phyloP scores from a whole-genome alignment of 208 protist genomes.

The Trypanosoma scelopori region DNA sequence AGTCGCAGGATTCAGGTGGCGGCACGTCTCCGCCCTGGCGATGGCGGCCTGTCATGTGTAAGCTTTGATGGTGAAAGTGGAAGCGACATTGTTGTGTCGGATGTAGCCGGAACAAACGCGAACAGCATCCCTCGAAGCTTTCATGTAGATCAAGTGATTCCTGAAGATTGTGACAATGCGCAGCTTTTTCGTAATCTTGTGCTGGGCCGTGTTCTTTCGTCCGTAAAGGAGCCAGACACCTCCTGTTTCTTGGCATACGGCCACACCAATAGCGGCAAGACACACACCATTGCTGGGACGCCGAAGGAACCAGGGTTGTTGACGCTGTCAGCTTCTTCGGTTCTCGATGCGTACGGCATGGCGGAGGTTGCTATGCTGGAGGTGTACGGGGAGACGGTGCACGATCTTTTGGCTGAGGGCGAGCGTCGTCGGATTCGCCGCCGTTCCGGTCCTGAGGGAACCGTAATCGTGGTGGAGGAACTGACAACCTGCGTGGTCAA shows the following conservation, averaged over 20 bases:
- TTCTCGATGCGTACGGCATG: constrained; percentile 67
- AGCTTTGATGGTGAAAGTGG: constrained; percentile 21
- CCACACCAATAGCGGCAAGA: constrained; percentile 90
- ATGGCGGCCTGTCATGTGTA: constrained; percentile 39
- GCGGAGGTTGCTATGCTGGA: constrained; percentile 88
- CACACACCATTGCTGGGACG: constrained; percentile 78
- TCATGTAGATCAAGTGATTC: constrained; percentile 39
- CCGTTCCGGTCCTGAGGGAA: constrained; percentile 24
- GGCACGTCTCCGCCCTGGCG: constrained; percentile 56
- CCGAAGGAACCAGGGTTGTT: constrained; percentile 70
- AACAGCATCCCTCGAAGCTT: constrained; percentile 20
- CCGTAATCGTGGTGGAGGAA: constrained; percentile 70
- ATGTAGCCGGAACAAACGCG: constrained; percentile 15
- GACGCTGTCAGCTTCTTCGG: constrained; percentile 60
- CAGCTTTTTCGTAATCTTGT: constrained; percentile 71
- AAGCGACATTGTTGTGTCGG: constrained; percentile 19
- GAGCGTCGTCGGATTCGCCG: constrained; percentile 57
- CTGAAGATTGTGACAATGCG: constrained; percentile 42
- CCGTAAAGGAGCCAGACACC: constrained; percentile 63
- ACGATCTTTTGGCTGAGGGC: constrained; percentile 77
- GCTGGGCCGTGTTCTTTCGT: constrained; percentile 47
- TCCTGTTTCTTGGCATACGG: constrained; percentile 88
- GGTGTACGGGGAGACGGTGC: constrained; percentile 80
- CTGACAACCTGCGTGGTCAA: constrained; percentile 66
- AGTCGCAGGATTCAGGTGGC: constrained; percentile 66